phyloP scores from a whole-genome alignment of 148 eudicot species.

The Chenopodium suecicum region DNA sequence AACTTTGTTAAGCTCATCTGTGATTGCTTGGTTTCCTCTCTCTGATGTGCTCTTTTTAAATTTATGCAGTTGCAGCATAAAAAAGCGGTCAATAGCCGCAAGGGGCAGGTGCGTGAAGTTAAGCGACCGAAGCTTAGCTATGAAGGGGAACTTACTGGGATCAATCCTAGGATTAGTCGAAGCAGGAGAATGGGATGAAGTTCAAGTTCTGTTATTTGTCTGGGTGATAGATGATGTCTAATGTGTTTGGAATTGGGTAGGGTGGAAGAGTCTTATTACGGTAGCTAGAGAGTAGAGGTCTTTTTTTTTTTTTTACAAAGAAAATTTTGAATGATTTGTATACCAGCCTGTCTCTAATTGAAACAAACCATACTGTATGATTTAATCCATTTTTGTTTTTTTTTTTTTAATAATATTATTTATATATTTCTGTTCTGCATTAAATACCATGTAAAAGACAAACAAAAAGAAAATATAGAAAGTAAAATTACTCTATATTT shows the following conservation, averaged over 20 bases:
- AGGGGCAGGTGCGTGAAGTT: slow-evolving; percentile 66
- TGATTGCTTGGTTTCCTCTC: neutral
- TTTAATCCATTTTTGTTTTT: too few species aligned
- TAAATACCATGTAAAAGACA: too few species aligned
- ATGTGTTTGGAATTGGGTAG: neutral
- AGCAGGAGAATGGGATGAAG: slow-evolving; percentile 46
- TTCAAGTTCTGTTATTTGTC: neutral
- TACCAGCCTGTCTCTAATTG: too few species aligned
- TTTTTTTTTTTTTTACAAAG: too few species aligned
- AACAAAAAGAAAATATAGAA: too few species aligned
- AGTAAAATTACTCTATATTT: too few species aligned
- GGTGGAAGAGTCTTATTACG: neutral
- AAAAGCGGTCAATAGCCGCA: slow-evolving; percentile 39
- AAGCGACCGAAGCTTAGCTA: slow-evolving; percentile 48
- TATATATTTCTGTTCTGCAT: too few species aligned
- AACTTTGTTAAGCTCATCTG: neutral
- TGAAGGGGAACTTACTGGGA: slow-evolving; percentile 70
- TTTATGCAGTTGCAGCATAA: slow-evolving; percentile 49
- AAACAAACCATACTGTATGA: too few species aligned
- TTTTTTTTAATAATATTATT: too few species aligned
- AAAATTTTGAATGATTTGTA: too few species aligned
- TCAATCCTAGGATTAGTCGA: slow-evolving; percentile 53
- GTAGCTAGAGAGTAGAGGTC: neutral
- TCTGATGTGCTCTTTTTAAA: neutral
- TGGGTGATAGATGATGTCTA: neutral